Evolutionary conservation across 2,329 filamentous ascomycete genomes (phyloP), one percentile per base, ranked within the genome.

Genomic region (Pseudocercospora fijiensis): DNA sequence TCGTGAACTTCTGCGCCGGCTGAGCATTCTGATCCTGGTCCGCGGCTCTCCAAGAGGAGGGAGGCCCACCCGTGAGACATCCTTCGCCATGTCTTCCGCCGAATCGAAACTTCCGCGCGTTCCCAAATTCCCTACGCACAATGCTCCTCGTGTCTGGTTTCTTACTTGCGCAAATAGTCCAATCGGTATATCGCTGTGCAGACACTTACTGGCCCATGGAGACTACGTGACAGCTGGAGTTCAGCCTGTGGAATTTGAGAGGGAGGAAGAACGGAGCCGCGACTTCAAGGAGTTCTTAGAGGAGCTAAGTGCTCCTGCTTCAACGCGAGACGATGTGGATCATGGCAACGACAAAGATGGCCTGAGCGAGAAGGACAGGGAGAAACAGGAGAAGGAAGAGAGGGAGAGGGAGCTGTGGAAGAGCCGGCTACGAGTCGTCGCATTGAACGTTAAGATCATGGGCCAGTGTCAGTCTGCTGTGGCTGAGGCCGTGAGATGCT

Each of bases 221-320:
- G 95, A 98, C 78, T 93, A 90, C 75, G 90, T 96, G 53, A 89
- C 94, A 55, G 90, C 92, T 4, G 95, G 93, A 60, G 83, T 97
- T 33, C 87, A 90, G 55, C 89, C 91, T 2, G 81, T 85, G 57
- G 91, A 95, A 77, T 88, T 93, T 67, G 90, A 93, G 69, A 81
- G 81, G 72, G 85, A 93, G 76, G 88, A 78, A 62, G 78, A 78
- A 7, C 87, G 91, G 68, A 90, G 88, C 75, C 84, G 87, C 71
- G 91, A 93, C 76, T 96, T 96, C 77, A 87, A 90, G 62, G 86
- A 87, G 67, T 90, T 96, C 67, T 84, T 96, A 62, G 86, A 88
- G 66, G 84, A 84, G 67, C 77, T 84, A 28, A 68, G 64, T 49
- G 62, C 65, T 22, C 65, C 62, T 16, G 43, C 57, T 22, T 33